Evolutionary conservation across 306 rosid genomes (phyloP), one percentile per base, ranked within the genome.

Genomic region (Macrotyloma uniflorum): DNA sequence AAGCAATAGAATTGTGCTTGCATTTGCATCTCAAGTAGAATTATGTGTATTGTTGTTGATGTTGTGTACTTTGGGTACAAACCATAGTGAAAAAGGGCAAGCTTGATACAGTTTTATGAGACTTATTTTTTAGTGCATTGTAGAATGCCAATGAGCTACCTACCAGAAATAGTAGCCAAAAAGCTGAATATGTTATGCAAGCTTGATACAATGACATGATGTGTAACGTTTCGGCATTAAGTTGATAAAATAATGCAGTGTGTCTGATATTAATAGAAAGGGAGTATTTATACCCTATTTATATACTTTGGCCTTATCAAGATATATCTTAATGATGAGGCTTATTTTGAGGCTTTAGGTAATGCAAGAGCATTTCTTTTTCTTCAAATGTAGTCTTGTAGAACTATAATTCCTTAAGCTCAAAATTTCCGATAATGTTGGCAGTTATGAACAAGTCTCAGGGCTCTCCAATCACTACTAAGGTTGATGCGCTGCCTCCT

Each of bases 361-460:
- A 70, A 71, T 59, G 67, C 40, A 18, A 40, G 74, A 12, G 11
- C 10, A 14, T 49, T 70, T 15, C 42, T 36, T 43, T 69, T 64
- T 50, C 26, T 47, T 67, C 24, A 20, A 54, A 24, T 57, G 24
- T 54, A 22, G 22, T 54, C 62, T 55, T 55, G 32, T 23, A 55
- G 16, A 22, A 28, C 23, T 16, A 50, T 30, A 18, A 53, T 43
- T 70, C 18, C 40, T 55, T 59, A 45, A 50, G 51, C 35, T 61
- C 76, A 50, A 74, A 46, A 11, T 26, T 70, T 57, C 61, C 11
- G 70, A 5, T 19, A 6, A 51, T 51, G 58, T 11, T 4, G 76
- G 78, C 86, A 90, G 92, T 75, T 74, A 50, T 85, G 43, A 73
- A 55, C 46, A 47, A 45, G 51, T 81, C 74, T 16, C 62, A 67